These are phyloP conservation scores for Vitis hybrid DNA, from an alignment of 177 flowering plant genomes.

Conservation along the genomic window DNA sequence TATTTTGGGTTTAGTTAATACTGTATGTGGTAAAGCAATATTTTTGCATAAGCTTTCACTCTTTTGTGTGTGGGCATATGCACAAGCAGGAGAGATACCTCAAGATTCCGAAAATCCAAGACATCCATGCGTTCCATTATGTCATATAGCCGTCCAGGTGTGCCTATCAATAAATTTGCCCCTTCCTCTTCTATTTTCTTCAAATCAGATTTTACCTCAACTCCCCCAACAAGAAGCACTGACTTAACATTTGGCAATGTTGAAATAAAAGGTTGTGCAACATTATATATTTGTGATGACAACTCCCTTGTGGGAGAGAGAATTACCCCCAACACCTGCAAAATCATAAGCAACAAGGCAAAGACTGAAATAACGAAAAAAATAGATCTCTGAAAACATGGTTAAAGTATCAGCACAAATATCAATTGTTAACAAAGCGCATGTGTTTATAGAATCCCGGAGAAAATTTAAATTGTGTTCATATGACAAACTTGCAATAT, in stretches of 20 bases:
- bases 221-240: slow-evolving; percentile 85
- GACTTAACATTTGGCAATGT: slow-evolving; percentile 65
- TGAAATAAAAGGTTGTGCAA: slow-evolving; percentile 84
- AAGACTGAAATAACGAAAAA: neutral
- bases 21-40: no score
- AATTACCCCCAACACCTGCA: slow-evolving; percentile 82
- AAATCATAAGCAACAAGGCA: slow-evolving; percentile 3
- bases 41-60: no score
- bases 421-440: no score
- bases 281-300: slow-evolving; percentile 81
- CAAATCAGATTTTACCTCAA: slow-evolving; percentile 71
- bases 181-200: slow-evolving; percentile 88
- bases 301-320: slow-evolving; percentile 94
- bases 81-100: slow-evolving; percentile 41
- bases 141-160: slow-evolving; percentile 89
- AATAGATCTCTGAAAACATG: neutral
- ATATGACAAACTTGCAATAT: no score
- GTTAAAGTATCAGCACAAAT: neutral
- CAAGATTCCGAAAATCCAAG: slow-evolving; percentile 72
- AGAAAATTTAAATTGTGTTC: no score
- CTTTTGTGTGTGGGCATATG: neutral
- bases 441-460: no score
- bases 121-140: slow-evolving; percentile 85
- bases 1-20: no score
- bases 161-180: slow-evolving; percentile 83